phyloP scores from a whole-genome alignment of 1,139 yeast genomes.

The Suhomyces taliae region DNA sequence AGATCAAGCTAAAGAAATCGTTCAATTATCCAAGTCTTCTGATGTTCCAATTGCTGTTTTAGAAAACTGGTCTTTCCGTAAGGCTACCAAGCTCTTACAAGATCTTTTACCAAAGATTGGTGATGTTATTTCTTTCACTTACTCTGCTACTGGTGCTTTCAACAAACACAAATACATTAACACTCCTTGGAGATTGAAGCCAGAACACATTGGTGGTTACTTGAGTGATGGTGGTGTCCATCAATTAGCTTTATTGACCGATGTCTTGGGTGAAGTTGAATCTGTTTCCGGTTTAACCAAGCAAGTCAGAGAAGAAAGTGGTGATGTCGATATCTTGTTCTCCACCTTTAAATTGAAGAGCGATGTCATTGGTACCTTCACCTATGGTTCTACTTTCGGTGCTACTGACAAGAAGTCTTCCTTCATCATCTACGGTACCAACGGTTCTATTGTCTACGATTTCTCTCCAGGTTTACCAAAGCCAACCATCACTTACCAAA shows the following conservation, averaged over 20 bases:
- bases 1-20: conserved; percentile 77
- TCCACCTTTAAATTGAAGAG: conserved; percentile 62
- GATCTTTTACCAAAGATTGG: conserved; percentile 71
- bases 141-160: conserved; percentile 81
- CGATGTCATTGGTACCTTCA: conserved; percentile 81
- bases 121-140: conserved; percentile 70
- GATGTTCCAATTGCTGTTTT: conserved; percentile 70
- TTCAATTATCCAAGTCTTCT: conserved; percentile 56
- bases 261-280: conserved; percentile 72
- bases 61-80: conserved; percentile 81
- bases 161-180: conserved; percentile 63
- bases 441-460: conserved; percentile 71
- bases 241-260: conserved; percentile 83
- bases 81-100: conserved; percentile 53
- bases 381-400: conserved; percentile 90
- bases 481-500: conserved; percentile 50
- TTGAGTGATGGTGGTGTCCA: conserved; percentile 95
- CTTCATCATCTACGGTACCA: conserved; percentile 71
- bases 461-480: conserved; percentile 52
- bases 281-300: conserved; percentile 70
- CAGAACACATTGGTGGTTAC: conserved; percentile 89
- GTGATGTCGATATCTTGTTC: conserved; percentile 76
- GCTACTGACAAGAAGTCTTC: conserved; percentile 68
- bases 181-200: conserved; percentile 83
- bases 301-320: conserved; percentile 74